Evolutionary conservation across 1,284 basidiomycete species (phyloP), one percentile per base, ranked within the genome.

Genomic region (Cystobasidium pallidum): DNA sequence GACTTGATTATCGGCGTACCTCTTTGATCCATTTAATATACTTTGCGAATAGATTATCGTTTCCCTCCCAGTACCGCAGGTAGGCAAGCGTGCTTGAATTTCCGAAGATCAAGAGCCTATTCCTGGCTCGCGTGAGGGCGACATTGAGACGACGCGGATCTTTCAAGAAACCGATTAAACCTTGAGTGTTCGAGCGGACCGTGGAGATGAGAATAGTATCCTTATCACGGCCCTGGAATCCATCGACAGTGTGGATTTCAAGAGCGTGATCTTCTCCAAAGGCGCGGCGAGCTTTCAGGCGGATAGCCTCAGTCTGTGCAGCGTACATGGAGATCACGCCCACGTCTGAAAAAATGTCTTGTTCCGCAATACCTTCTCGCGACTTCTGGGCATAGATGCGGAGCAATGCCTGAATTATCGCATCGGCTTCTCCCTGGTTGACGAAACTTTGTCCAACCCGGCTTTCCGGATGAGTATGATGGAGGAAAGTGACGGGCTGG

Each of bases 221-320:
- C 83, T 96, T 96, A 82, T 97, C 92, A 58, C 92, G 86, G 0
- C 93, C 93, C 80, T 97, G 91, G 80, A 95, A 97, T 17, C 92
- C 94, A 78, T 94, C 92, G 10, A 94, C 91, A 0, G 92, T 94
- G 81, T 89, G 90, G 77, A 94, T 85, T 79, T 94, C 92, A 64
- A 94, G 85, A 58, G 86, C 0, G 87, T 86, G 58, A 13, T 83
- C 85, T 32, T 39, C 57, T 7, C 58, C 57, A 6, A 68, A 34
- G 2, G 55, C 49, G 13, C 24, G 32, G 11, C 43, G 28, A n/a
- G 51, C 59, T n/a, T 72, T 75, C 26, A 76, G 51, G 32, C 61
- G 41, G 13, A 94, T 81, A 28, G 89, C 83, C 24, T 86, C 85
- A 66, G 91, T 89, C 79, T 94, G 92, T 0, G 90, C 90, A 7